Evolutionary conservation across 2,329 filamentous ascomycete species (phyloP).

Genomic region (Aspergillus versicolor): DNA sequence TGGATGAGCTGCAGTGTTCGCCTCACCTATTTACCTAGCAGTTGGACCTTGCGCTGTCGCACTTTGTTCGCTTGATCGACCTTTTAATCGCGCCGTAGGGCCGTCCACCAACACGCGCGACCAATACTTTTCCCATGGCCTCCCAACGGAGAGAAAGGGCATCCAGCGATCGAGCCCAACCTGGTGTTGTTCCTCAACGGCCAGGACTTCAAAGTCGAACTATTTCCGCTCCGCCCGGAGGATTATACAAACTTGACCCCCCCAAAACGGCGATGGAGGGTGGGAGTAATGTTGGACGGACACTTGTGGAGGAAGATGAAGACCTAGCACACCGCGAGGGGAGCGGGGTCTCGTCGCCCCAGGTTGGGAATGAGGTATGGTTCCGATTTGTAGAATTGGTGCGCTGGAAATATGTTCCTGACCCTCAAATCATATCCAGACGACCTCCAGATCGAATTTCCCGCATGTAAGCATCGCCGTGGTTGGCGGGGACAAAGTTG

Average conservation of each 20-base stretch:
- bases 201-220: constrained; percentile 35
- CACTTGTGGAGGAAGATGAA: constrained; percentile 34
- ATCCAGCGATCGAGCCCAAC: constrained; percentile 32
- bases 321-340: constrained; percentile 12
- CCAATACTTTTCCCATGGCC: constrained; percentile 22
- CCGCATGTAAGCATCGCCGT: constrained; percentile 61
- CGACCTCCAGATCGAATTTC: constrained; percentile 31
- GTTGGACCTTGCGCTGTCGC: constrained; percentile 24
- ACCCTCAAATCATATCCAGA: constrained; percentile 18
- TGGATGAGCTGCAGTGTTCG: constrained; percentile 32
- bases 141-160: constrained; percentile 33
- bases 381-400: not conserved
- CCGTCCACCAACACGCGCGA: constrained; percentile 14
- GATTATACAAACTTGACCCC: constrained; percentile 27
- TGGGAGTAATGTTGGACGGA: constrained; percentile 20
- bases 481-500: constrained; percentile 53
- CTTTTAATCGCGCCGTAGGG: constrained; percentile 13
- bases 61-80: constrained; percentile 20
- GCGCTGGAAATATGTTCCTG: constrained; percentile 4
- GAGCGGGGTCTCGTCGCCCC: constrained; percentile 16
- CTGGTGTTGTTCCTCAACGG: constrained; percentile 25
- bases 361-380: constrained; percentile 29
- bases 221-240: constrained; percentile 35
- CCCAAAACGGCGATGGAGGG: constrained; percentile 20
- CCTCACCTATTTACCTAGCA: constrained; percentile 30